Evolutionary conservation across 1,284 basidiomycete genomes (phyloP), one percentile per base, ranked within the genome.

Genomic region (Ceratobasidium sp.): DNA sequence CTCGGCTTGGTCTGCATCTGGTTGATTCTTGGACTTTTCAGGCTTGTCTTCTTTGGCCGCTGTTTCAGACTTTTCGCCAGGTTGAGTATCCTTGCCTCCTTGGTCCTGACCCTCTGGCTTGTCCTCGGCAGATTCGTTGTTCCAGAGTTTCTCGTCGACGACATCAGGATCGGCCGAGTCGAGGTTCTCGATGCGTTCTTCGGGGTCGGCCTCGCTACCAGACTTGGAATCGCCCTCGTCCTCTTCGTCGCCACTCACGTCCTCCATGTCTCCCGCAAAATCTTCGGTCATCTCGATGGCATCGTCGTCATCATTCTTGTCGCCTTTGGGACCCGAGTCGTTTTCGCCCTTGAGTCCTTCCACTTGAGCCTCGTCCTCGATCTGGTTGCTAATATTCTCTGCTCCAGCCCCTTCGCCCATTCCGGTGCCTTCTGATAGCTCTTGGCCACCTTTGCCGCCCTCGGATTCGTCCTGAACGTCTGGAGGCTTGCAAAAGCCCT

Each of bases 81-180:
- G 71, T 78, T 78, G 70, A 17, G 69, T 70, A n/a, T 68, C 68
- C 7, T 68, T 64, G 47, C 73, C 70, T 74, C 80, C 68, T 78
- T 69, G 56, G 25, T 67, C 71, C n/a, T 68, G 69, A 82, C 80
- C 72, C 79, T 76, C 71, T 75, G 38, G 76, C 55, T 70, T 70
- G 57, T 83, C 79, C 3, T 79, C 74, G 10, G 84, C 82, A 31
- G 81, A 77, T 72, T 96, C 90, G 72, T 95, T 92, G 38, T 91
- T 94, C 96, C 97, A 98, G 74, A 99, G 83, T 80, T 98, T 98
- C 80, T 99, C 96, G 76, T 99, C 96, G 10, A 98, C 87, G 0
- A 90, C 89, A 29, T 87, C 85, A 7, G 93, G 92, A 78, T 98
- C 95, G n/a, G 87, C 82, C 1, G 88, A 86, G 78, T 97, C 94